Conservation (phyloP, 345 rosid genomes). For the Gossypium arboreum region DNA sequence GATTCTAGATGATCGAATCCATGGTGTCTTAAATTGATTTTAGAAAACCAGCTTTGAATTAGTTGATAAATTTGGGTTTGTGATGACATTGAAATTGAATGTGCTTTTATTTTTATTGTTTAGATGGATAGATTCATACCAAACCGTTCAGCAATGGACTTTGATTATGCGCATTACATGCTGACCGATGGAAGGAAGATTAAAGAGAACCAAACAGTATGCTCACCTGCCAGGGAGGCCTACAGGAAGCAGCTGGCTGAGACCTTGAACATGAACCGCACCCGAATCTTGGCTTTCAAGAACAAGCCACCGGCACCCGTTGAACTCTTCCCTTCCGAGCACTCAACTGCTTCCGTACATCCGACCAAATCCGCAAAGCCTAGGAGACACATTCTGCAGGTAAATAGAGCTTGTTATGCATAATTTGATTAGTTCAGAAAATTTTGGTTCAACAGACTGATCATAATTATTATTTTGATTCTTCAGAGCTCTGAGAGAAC, state of each 20-base stretch:
- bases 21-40: no score
- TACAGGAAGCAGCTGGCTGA: slow-evolving; percentile 63
- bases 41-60: no score
- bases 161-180: slow-evolving; percentile 62
- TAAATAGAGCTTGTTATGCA: neutral
- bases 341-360: slow-evolving; percentile 7
- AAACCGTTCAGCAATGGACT: slow-evolving; percentile 69
- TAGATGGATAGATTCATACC: slow-evolving; percentile 78
- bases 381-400: slow-evolving; percentile 39
- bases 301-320: slow-evolving; percentile 50
- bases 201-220: slow-evolving; percentile 33
- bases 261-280: slow-evolving; percentile 50
- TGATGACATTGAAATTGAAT: neutral
- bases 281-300: slow-evolving; percentile 66
- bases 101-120: neutral
- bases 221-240: slow-evolving; percentile 59
- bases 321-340: slow-evolving; percentile 17
- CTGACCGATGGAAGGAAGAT: slow-evolving; percentile 47
- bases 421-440: neutral
- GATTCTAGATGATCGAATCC: no score
- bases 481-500: slow-evolving; percentile 42
- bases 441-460: neutral
- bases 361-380: slow-evolving; percentile 29
- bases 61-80: neutral
- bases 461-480: neutral